These are phyloP conservation scores for Boletus patriciae DNA, from an alignment of 768 basidiomycete species.

Conservation along the genomic window DNA sequence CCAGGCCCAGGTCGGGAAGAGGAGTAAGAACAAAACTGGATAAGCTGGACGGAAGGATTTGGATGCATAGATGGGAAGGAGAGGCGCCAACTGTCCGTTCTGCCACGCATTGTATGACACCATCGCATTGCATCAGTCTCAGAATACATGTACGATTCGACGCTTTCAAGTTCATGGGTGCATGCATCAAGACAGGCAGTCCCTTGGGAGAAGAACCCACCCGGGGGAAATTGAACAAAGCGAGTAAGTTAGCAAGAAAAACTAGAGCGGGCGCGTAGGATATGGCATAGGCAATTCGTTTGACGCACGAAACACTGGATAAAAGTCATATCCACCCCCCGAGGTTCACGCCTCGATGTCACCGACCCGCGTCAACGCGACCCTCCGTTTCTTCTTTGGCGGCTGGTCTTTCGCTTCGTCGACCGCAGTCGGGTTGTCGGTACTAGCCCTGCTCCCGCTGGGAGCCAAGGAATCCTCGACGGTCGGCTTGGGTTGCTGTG, in stretches of 20 bases:
- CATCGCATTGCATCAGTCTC: slow-evolving; percentile 22
- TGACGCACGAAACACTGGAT: slow-evolving; percentile 7
- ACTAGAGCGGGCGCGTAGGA: slow-evolving; percentile 18
- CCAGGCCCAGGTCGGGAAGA: slow-evolving; percentile 92
- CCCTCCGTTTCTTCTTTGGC: slow-evolving; percentile 82
- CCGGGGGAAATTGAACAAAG: slow-evolving; percentile 9
- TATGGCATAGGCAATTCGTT: slow-evolving; percentile 6
- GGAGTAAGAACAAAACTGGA: slow-evolving; percentile 79
- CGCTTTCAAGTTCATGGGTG: slow-evolving; percentile 2
- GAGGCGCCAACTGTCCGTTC: not conserved
- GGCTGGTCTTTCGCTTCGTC: slow-evolving; percentile 47
- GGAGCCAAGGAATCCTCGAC: slow-evolving; percentile 23
- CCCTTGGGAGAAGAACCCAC: not conserved
- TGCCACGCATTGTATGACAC: slow-evolving; percentile 13
- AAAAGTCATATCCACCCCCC: not conserved
- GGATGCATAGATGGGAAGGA: slow-evolving; percentile 1
- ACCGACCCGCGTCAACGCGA: slow-evolving; percentile 70
- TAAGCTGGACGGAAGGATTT: slow-evolving; percentile 39
- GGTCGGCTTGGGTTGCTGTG: slow-evolving; percentile 27
- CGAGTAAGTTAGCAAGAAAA: slow-evolving; percentile 4
- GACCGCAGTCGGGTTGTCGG: slow-evolving; percentile 3
- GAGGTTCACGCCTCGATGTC: slow-evolving; percentile 43
- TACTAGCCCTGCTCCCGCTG: slow-evolving; percentile 12
- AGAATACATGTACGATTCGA: slow-evolving; percentile 23
- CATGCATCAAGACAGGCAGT: slow-evolving; percentile 9